Evolutionary conservation across 2,329 filamentous ascomycete genomes (phyloP).

Genomic region (Macrophomina pseudophaseolina): DNA sequence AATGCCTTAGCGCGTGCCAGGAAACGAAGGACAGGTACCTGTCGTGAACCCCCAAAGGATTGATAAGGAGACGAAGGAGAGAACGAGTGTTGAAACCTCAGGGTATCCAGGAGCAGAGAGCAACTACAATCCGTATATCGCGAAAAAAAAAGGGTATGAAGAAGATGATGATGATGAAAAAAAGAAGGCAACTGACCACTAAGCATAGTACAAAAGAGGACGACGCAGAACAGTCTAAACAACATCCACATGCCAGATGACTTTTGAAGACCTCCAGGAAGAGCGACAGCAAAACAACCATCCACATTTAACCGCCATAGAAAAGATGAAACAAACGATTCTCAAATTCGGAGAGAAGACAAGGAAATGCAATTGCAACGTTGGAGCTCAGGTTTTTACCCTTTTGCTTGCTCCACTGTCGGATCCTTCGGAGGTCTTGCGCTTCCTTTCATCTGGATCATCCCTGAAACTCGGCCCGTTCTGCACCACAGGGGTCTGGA

Average conservation of each 20-base stretch:
- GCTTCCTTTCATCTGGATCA: constrained; percentile 46
- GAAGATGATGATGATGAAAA: constrained; percentile 18
- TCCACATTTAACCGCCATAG: not conserved
- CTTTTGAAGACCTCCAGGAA: constrained; percentile 8
- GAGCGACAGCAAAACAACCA: not conserved
- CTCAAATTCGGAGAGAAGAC: not conserved
- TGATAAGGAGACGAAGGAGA: constrained; percentile 3
- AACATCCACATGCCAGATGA: constrained; percentile 24
- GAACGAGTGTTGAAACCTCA: constrained; percentile 25
- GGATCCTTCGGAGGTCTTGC: constrained; percentile 43
- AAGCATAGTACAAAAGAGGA: constrained; percentile 21
- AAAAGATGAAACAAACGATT: not conserved
- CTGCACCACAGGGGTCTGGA: constrained; percentile 74
- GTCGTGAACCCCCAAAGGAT: not conserved
- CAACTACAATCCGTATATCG: constrained; percentile 22
- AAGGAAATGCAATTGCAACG: not conserved
- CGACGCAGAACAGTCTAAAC: constrained; percentile 16
- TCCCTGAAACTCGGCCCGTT: constrained; percentile 51
- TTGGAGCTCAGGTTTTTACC: constrained; percentile 40
- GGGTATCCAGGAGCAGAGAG: constrained; percentile 26
- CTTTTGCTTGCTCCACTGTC: constrained; percentile 43
- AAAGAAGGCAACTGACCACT: constrained; percentile 9
- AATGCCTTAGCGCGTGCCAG: constrained; percentile 11
- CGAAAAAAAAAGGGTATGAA: constrained; percentile 22
- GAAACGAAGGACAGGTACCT: constrained; percentile 14